Evolutionary conservation across 2,329 filamentous ascomycete species (phyloP).

Genomic region (Microsporum audouinii): DNA sequence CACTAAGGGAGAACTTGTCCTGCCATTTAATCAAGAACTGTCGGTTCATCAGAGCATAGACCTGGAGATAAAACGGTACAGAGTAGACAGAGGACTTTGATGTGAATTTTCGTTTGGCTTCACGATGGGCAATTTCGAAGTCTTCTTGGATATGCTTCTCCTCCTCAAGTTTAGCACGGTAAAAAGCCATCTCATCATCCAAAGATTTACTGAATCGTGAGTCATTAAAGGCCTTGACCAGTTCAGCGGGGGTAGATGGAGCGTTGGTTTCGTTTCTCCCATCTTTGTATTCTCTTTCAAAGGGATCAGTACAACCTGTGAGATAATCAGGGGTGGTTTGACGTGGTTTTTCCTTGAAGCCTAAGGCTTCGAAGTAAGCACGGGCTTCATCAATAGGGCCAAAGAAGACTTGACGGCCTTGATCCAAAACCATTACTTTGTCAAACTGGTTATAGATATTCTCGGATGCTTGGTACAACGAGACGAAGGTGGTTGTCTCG

Average conservation of each 20-base stretch:
- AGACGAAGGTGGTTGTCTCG: constrained; percentile 73
- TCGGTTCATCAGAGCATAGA: constrained; percentile 52
- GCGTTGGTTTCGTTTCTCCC: constrained; percentile 42
- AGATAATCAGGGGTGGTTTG: constrained; percentile 75
- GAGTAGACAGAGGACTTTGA: constrained; percentile 65
- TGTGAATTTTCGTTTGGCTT: constrained; percentile 66
- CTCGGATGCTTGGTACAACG: constrained; percentile 74
- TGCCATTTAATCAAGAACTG: constrained; percentile 66
- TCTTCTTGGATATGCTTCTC: constrained; percentile 61
- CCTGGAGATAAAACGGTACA: constrained; percentile 65
- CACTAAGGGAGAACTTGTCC: constrained; percentile 63
- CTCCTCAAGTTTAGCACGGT: constrained; percentile 52
- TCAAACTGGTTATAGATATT: constrained; percentile 71
- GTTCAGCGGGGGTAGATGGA: constrained; percentile 59
- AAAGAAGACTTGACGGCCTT: constrained; percentile 64
- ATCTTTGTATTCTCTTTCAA: constrained; percentile 63
- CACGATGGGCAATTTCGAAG: constrained; percentile 61
- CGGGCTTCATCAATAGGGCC: constrained; percentile 57
- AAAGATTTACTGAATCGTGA: constrained; percentile 38
- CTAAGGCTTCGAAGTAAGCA: constrained; percentile 63
- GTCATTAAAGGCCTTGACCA: constrained; percentile 47
- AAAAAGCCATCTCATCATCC: constrained; percentile 44
- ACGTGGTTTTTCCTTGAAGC: constrained; percentile 61
- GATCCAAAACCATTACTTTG: constrained; percentile 72
- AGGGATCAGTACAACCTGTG: constrained; percentile 73